These are phyloP conservation scores for Pisolithus marmoratus DNA, from an alignment of 768 basidiomycete species.

Conservation along the genomic window DNA sequence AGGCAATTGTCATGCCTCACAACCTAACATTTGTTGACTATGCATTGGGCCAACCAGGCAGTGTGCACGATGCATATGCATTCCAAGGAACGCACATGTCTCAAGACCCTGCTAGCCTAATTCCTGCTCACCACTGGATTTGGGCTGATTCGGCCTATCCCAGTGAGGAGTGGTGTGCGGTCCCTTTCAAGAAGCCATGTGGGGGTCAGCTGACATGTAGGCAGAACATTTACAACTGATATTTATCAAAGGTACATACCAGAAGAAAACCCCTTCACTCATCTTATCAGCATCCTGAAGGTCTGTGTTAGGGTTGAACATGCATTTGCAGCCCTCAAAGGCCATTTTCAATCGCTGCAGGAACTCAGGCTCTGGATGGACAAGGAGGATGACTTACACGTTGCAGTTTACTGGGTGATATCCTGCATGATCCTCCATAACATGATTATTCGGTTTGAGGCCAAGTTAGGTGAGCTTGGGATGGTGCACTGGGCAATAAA, in stretches of 20 bases:
- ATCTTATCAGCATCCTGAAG: background rate
- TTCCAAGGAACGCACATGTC: too few relatives aligned
- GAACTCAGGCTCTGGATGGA: background rate
- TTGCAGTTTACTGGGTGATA: background rate
- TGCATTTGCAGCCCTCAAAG: slow-evolving; percentile 3
- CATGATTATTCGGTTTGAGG: background rate
- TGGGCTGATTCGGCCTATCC: background rate
- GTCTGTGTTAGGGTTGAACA: slow-evolving; percentile 1
- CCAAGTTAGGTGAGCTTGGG: background rate
- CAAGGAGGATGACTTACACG: background rate
- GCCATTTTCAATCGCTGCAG: background rate
- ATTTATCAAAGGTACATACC: background rate
- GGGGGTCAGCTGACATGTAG: background rate
- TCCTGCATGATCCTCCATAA: slow-evolving; percentile 3
- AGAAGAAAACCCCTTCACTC: background rate
- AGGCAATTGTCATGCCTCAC: too few relatives aligned
- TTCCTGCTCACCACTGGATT: too few relatives aligned
- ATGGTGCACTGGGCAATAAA: background rate
- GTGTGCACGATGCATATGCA: too few relatives aligned
- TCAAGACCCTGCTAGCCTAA: too few relatives aligned
- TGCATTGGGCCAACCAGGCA: too few relatives aligned
- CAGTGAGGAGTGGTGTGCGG: background rate
- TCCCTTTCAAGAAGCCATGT: background rate
- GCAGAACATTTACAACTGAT: background rate
- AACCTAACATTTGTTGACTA: too few relatives aligned